phyloP scores from a whole-genome alignment of 1,139 yeast genomes.

The Geotrichum siamense region DNA sequence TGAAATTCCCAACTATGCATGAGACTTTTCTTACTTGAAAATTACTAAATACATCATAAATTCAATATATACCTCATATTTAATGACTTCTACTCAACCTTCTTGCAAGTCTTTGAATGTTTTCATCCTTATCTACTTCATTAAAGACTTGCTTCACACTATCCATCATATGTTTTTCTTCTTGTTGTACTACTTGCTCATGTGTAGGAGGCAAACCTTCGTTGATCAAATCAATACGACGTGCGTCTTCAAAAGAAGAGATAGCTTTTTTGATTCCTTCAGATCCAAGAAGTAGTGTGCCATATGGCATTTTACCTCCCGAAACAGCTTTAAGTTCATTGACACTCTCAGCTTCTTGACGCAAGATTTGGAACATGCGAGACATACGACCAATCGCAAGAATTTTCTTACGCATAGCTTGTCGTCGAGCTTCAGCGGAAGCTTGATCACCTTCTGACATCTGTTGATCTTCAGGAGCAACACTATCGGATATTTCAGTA shows the following conservation, averaged over 20 bases:
- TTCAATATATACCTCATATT: too few species aligned
- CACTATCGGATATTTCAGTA: not conserved
- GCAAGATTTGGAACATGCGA: constrained; percentile 81
- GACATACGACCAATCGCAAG: constrained; percentile 92
- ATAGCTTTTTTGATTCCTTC: constrained; percentile 72
- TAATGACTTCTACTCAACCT: constrained; percentile 24
- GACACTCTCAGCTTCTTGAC: constrained; percentile 87
- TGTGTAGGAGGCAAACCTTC: constrained; percentile 85
- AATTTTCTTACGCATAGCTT: constrained; percentile 77
- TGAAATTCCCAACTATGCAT: too few species aligned
- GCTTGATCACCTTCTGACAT: constrained; percentile 4
- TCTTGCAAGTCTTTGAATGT: constrained; percentile 33
- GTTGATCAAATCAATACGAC: constrained; percentile 69
- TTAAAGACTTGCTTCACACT: constrained; percentile 43
- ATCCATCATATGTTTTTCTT: constrained; percentile 40
- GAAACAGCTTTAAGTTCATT: constrained; percentile 67
- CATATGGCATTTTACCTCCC: constrained; percentile 74
- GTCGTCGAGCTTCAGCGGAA: constrained; percentile 40
- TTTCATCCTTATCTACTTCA: constrained; percentile 35
- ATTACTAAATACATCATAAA: too few species aligned
- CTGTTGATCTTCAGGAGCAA: not conserved
- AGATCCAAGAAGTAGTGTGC: constrained; percentile 74
- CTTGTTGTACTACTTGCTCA: constrained; percentile 47
- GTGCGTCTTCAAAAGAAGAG: constrained; percentile 75
- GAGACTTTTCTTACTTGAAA: too few species aligned